Percentiles rank a stretch among this genome's conserved stretches.
Evolutionary conservation across 257 asterid genomes (phyloP).

Genomic region (Nicotiana attenuata): DNA sequence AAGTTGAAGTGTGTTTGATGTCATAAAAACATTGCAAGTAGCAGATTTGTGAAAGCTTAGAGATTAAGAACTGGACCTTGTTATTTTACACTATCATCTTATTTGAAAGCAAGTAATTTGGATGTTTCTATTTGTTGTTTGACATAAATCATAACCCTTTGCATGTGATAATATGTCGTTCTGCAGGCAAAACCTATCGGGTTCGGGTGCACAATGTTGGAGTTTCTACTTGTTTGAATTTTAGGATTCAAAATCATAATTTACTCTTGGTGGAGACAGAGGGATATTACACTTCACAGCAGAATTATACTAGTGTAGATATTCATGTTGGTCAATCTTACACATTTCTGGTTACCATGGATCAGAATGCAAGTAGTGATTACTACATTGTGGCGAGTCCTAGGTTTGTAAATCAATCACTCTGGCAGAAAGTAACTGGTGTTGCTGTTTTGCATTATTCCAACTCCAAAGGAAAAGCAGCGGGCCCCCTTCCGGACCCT

Average conservation of each 20-base stretch:
- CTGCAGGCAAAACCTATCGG: constrained; percentile 83
- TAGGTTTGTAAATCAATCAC: constrained; percentile 76
- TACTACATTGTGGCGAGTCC: constrained; percentile 94
- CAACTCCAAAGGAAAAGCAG: constrained; percentile 63
- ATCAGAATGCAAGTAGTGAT: constrained; percentile 96
- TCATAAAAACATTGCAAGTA: neutral
- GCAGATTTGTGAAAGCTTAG: neutral
- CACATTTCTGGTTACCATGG: constrained; percentile 75
- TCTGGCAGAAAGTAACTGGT: constrained; percentile 91
- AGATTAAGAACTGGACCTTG: neutral
- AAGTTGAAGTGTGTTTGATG: neutral
- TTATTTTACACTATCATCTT: neutral
- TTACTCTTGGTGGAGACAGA: constrained; percentile 89
- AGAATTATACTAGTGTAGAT: constrained; percentile 71
- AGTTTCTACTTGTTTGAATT: constrained; percentile 75
- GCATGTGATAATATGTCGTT: neutral
- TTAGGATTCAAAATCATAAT: constrained; percentile 81
- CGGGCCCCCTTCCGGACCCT: constrained; percentile 90
- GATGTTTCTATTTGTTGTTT: neutral
- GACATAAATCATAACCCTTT: neutral
- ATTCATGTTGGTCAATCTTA: constrained; percentile 93
- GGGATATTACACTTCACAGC: constrained; percentile 82
- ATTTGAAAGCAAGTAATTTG: neutral
- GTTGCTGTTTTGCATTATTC: constrained; percentile 84
- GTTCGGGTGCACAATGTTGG: constrained; percentile 89